Conservation (phyloP, 177 flowering plant genomes). For the Vitis hybrid region DNA sequence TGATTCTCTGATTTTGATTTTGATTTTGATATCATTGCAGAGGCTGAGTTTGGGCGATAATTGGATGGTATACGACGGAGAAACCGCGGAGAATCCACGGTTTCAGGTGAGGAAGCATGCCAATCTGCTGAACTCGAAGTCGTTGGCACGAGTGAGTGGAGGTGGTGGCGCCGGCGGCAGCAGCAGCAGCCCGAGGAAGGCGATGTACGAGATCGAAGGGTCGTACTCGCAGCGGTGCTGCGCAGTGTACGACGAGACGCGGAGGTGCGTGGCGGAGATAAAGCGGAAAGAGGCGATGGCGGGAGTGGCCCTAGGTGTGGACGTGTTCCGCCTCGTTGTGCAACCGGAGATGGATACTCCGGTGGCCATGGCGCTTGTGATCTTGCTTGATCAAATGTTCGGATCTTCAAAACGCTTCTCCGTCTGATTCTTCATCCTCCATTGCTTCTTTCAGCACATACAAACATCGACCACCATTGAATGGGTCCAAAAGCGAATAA, state of each 20-base stretch:
- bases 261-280: constrained; percentile 64
- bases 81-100: constrained; percentile 43
- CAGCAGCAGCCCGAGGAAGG: constrained; percentile 7
- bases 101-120: constrained; percentile 48
- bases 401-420: constrained; percentile 38
- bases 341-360: constrained; percentile 47
- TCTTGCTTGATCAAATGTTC: constrained; percentile 75
- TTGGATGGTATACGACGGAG: constrained; percentile 77
- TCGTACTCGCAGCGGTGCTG: constrained; percentile 63
- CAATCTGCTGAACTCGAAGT: constrained; percentile 44
- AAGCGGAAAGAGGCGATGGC: constrained; percentile 51
- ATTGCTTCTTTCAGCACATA: not conserved
- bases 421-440: not conserved
- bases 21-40: constrained; percentile 28
- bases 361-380: constrained; percentile 65
- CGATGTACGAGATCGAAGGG: constrained; percentile 63
- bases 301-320: constrained; percentile 44
- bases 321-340: constrained; percentile 67
- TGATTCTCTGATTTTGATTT: not conserved
- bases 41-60: constrained; percentile 59
- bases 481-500: not conserved
- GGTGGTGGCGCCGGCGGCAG: constrained; percentile 4
- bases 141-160: constrained; percentile 47
- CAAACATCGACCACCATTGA: not conserved
- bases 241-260: constrained; percentile 45